Conservation (phyloP, 2,329 filamentous ascomycete genomes). For the Trematosphaeria pertusa region DNA sequence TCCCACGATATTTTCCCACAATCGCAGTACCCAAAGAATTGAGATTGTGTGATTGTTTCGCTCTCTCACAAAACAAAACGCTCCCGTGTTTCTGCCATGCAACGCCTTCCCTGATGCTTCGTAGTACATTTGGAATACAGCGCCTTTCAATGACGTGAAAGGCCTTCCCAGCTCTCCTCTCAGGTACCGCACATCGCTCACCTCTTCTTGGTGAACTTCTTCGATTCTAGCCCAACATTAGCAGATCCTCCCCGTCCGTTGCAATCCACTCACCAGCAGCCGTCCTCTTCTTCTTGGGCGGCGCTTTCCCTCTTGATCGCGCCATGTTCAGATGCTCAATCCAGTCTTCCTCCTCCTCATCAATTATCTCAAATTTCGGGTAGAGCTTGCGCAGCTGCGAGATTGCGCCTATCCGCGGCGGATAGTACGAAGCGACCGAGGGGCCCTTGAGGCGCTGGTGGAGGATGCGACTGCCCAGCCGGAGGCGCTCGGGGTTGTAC, state of each 20-base stretch:
- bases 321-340: constrained; percentile 68
- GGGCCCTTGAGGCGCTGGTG: constrained; percentile 89
- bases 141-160: constrained; percentile 1
- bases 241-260: background rate
- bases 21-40: no score
- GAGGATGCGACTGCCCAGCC: constrained; percentile 90
- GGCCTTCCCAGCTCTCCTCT: background rate
- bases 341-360: constrained; percentile 81
- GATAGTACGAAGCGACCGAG: constrained; percentile 85
- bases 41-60: no score
- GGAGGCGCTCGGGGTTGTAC: constrained; percentile 83
- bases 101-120: constrained; percentile 24
- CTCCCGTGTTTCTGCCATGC: background rate
- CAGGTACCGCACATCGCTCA: constrained; percentile 15
- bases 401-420: constrained; percentile 73
- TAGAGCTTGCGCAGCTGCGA: constrained; percentile 76
- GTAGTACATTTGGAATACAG: constrained; percentile 27
- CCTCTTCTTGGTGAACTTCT: constrained; percentile 57
- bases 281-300: constrained; percentile 86
- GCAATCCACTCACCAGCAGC: constrained; percentile 49
- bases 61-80: no score
- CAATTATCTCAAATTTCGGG: constrained; percentile 70
- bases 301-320: constrained; percentile 75
- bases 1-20: no score
- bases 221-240: constrained; percentile 47